Evolutionary conservation across 2,329 filamentous ascomycete genomes (phyloP), one percentile per base, ranked within the genome.

Genomic region (Hypoxylon rubiginosum): DNA sequence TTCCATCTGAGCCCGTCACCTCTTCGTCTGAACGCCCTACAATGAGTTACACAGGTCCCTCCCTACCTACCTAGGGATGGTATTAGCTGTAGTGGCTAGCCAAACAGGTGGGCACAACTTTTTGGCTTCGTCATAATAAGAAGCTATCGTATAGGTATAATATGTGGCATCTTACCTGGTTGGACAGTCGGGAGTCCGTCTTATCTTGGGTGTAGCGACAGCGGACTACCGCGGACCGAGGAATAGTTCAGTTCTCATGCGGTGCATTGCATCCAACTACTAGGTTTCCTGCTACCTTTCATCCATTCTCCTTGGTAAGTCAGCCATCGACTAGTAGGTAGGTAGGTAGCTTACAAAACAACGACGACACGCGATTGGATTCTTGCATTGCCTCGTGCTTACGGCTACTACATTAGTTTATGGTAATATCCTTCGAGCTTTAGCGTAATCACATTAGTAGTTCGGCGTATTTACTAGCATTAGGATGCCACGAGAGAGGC

Each of bases 381-480:
- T 21, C 3, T 11, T 45, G 41, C 41, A 24, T 45, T 45, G 17
- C 21, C 11, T 45, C 10, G 41, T 45, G 17, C 41, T 21, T 19
- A 10, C 21, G 21, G 11, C 21, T 24, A 19, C 17, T 45, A 24
- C 6, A 21, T 1, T 21, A 21, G 21, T 21, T 21, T 45, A 24
- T 11, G 7, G 41, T 45, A 24, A 7, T 45, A 45, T 45, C 41
- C 34, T 39, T 39, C 34, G 34, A 39, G 3, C 6, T n/a, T 39
- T 13, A n/a, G 13, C 34, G 34, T 39, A 4, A 26, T 24, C 34
- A 50, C 34, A 51, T 32, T 30, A 55, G 45, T 61, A 36, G 36
- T 36, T 46, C 30, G 17, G 24, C 24, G 36, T 36, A 45, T 28
- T 57, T 53, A 57, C 53, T 48, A 62, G 56, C 11, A 30, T 15